Evolutionary conservation across 805 yeast species (phyloP).

Genomic region (Barnettozyma wickerhamii): DNA sequence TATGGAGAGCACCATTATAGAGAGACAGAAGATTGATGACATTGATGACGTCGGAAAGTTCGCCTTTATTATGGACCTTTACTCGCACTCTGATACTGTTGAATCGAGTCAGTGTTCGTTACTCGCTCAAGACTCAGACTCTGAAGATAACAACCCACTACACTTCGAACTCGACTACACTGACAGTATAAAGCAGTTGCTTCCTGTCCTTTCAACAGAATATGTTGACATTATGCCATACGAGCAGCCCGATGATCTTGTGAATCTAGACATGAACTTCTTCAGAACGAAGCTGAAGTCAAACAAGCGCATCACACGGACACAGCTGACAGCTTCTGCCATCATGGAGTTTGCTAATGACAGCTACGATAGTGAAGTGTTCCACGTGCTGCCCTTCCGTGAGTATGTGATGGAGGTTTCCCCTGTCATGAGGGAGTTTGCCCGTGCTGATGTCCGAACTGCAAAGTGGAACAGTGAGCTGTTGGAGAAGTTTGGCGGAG

Average conservation of each 20-base stretch:
- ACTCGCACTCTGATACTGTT: conserved; percentile 15
- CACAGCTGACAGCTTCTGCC: conserved; percentile 1
- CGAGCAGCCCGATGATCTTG: background rate
- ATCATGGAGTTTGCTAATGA: conserved; percentile 9
- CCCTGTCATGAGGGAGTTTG: conserved; percentile 23
- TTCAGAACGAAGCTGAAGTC: conserved; percentile 12
- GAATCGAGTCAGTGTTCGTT: conserved; percentile 10
- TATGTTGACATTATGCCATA: background rate
- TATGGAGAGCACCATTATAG: background rate
- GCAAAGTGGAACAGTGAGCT: conserved; percentile 5
- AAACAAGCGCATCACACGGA: conserved; percentile 16
- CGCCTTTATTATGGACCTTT: conserved; percentile 4
- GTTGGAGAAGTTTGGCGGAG: background rate
- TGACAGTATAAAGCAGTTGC: conserved; percentile 1
- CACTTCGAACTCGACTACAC: conserved; percentile 39
- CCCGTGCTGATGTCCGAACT: conserved; percentile 14
- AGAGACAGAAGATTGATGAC: background rate
- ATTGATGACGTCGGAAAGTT: conserved; percentile 3
- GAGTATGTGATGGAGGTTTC: conserved; percentile 18
- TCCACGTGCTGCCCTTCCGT: conserved; percentile 11
- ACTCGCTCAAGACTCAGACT: conserved; percentile 26
- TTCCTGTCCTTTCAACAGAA: conserved; percentile 10
- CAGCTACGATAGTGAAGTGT: conserved; percentile 10
- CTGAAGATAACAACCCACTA: conserved; percentile 26
- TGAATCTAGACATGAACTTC: conserved; percentile 13